Base-by-base conservation (phyloP, 257 asterid genomes). In the Rauvolfia tetraphylla region DNA sequence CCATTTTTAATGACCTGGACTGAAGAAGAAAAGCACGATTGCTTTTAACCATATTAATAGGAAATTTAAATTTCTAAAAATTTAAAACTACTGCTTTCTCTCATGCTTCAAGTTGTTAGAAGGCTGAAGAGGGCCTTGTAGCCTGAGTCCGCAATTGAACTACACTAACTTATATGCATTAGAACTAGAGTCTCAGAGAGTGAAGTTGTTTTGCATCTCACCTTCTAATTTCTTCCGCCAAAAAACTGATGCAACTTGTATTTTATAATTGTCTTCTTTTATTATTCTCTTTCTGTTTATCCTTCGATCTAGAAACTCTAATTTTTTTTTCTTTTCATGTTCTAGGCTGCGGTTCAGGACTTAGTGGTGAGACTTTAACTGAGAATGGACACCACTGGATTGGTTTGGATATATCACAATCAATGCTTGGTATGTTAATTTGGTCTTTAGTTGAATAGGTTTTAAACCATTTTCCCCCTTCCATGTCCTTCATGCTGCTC, bases 261-360 rank as follows among this genome's bases (percentile, higher is more conserved):
- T 42, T 31, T n/a, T 3, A 42, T 33, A 31, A 20, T 14, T 29
- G 7, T 71, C 12, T 10, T 36, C 29, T 41, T 57, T 39, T 22
- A 63, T 34, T 14, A 29, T 34, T 34, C 27, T 49, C 22, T n/a
- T 56, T 17, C 38, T 42, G 44, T 46, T 38, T 48, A 22, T 17
- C 34, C 54, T 34, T 78, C n/a, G 10, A 63, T 59, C 5, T 72
- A 73, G 17, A 1, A 51, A 46, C 38, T 27, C 59, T 49, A 71
- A 8, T 33, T 44, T n/a, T n/a, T n/a, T n/a, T n/a, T n/a, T n/a
- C n/a, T n/a, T 75, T 74, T 25, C 65, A 29, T 79, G 77, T 63
- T 18, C 25, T 83, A 95, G 99, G 99, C 83, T 95, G 99, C 56
- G 99, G 99, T 80, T 95, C 99, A 20, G 99, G 99, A 66, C 91